Base-by-base conservation (phyloP, 176 grass and related monocot genomes). In the Raddia distichophylla region DNA sequence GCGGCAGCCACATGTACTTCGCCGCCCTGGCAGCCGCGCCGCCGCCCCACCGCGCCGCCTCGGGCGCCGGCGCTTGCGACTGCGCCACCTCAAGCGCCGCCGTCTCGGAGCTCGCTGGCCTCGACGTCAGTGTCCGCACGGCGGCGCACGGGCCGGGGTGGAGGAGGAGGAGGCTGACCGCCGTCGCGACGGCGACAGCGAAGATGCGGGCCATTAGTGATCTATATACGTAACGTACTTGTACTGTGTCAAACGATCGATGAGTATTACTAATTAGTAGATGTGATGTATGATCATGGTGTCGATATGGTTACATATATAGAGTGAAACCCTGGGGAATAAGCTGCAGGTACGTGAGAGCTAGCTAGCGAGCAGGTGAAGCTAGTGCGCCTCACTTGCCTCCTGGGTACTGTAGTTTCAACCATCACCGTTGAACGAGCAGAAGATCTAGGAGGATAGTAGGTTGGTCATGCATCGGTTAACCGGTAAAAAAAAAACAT, bases 1-100 rank as follows among this genome's bases (percentile, higher is more conserved):
- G 72, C 52, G 80, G 87, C 56, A 89, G 77, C 87, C 87, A 89
- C 55, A n/a, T 8, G 17, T 58, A 9, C 82, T 81, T 89, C 17
- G 76, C 82, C 11, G 70, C 87, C 62, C n/a, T 18, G 19, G 53
- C 19, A 10, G 62, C 62, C 15, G 75, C 42, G 40, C 74, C 68
- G 42, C 1, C 20, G 35, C 20, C 11, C 35, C 20, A 52, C 75
- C 6, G 44, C 19, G 33, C 12, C 27, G 34, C 44, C 32, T 52
- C 69, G 18, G 58, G 19, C 16, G 82, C 42, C 55, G 55, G 52
- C 35, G 66, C 27, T 27, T 27, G 27, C 27, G 27, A 27, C 27
- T 27, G 65, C 60, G 87, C 53, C 63, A 85, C 4, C 6, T 71
- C 56, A 1, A 62, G 17, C 58, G 40, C 7, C 40, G 17, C 5